Evolutionary conservation across 768 basidiomycete species (phyloP).

Genomic region (Gloeopeniophorella convolvens): DNA sequence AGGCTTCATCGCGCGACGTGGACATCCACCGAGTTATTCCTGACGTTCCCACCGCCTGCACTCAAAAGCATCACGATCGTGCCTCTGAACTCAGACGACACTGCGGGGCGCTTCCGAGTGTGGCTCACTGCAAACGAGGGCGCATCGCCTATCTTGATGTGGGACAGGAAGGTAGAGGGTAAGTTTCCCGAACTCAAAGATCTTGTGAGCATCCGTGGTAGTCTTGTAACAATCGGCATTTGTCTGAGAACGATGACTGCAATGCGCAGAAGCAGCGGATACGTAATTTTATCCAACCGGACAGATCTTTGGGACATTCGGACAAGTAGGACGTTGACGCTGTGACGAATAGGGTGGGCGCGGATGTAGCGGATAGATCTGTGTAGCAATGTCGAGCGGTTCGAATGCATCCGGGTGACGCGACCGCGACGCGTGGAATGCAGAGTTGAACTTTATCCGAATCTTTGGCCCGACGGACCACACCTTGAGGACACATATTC

Average conservation of each 20-base stretch:
- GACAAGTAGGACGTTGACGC: conserved; percentile 37
- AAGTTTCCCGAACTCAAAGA: conserved; percentile 89
- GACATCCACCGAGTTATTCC: conserved; percentile 87
- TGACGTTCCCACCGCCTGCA: conserved; percentile 82
- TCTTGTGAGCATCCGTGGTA: conserved; percentile 45
- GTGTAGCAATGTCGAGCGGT: neutral
- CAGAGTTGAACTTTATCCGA: neutral
- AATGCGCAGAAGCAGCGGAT: conserved; percentile 77
- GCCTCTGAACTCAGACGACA: conserved; percentile 73
- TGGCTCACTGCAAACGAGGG: conserved; percentile 54
- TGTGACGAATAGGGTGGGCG: neutral
- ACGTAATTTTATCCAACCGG: conserved; percentile 77
- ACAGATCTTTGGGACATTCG: conserved; percentile 80
- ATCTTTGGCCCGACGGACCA: neutral
- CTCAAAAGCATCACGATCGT: conserved; percentile 63
- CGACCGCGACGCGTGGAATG: neutral
- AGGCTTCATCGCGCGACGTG: conserved; percentile 93
- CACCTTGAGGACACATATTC: conserved; percentile 1
- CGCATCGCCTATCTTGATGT: conserved; percentile 46
- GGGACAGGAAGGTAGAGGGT: conserved; percentile 89
- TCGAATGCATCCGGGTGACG: conserved; percentile 5
- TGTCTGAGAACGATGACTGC: conserved; percentile 14
- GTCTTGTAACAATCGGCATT: neutral
- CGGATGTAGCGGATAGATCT: neutral
- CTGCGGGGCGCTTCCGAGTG: conserved; percentile 85